Base-by-base conservation (phyloP, 192 early-diverging fungal species). In the Coemansia sp. region DNA sequence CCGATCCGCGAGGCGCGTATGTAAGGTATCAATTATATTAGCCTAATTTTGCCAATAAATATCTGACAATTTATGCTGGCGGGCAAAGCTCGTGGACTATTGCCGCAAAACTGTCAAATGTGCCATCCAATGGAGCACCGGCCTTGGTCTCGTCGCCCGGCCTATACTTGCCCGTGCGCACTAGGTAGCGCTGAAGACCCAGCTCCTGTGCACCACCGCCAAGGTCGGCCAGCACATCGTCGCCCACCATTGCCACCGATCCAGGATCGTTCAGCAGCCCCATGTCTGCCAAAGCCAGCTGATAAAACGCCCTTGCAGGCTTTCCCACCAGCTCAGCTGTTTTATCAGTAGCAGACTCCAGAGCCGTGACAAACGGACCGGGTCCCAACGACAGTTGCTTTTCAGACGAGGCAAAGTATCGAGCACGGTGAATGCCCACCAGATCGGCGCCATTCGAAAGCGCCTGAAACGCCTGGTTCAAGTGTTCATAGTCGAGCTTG, bases 101-200 rank as follows among this genome's bases (percentile, higher is more conserved):
- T 15, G 84, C 84, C 5, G 85, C 84, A 76, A 94, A 90, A 37
- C 81, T 87, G 35, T 79, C 79, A 72, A 86, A 90, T 15, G 81
- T 75, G 6, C 83, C 81, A 47, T 84, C 74, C 5, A 86, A 67
- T 12, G 72, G 73, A 5, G 65, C 70, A 4, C 66, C 49, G 5
- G 84, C 78, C 29, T 75, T 75, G 5, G 68, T 23, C 70, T 93
- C 92, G 65, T 96, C 94, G 10, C 85, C 86, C 2, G 78, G 22
- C 21, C 87, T 73, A 72, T 94, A 96, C 68, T 96, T 94, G 2
- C 93, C 93, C 6, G 93, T 94, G 35, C 85, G 81, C 32, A 96
- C 92, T 59, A 82, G 67, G 24, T 65, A 72, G 9, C 88, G 75
- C 60, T 81, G 72, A 9, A 96, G 79, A 2, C 94, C 92, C 53